Evolutionary conservation across 2,329 filamentous ascomycete species (phyloP).

Genomic region (Apiospora arundinis): DNA sequence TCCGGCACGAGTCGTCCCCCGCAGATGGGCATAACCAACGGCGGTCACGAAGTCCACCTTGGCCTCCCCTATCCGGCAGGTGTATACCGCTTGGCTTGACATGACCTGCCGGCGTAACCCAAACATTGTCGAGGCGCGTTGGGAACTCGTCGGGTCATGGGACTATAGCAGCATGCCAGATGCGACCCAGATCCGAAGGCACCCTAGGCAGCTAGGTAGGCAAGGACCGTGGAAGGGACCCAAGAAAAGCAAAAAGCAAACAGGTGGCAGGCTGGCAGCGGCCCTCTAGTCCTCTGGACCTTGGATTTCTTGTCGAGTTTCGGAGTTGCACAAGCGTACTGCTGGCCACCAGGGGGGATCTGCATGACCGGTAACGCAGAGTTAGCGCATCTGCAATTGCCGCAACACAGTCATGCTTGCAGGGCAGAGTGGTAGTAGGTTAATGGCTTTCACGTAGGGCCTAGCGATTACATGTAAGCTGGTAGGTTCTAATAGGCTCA

Average conservation of each 20-base stretch:
- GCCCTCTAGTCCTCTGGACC: neutral
- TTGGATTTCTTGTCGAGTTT: neutral
- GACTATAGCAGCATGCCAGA: neutral
- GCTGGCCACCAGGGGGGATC: neutral
- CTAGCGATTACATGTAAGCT: constrained; percentile 4
- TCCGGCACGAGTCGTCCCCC: constrained; percentile 13
- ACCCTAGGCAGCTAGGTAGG: too few species aligned
- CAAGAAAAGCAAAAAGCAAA: neutral
- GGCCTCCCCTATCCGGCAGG: constrained; percentile 15
- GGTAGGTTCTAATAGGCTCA: constrained; percentile 18
- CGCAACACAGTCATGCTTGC: constrained; percentile 10
- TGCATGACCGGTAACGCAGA: constrained; percentile 19
- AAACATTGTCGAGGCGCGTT: neutral
- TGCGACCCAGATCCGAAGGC: neutral
- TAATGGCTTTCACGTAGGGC: neutral
- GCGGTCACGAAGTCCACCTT: constrained; percentile 16
- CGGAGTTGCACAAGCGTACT: constrained; percentile 1
- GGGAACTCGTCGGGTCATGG: neutral
- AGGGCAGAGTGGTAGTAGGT: too few species aligned
- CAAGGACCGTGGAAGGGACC: neutral
- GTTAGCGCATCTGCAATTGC: constrained; percentile 18
- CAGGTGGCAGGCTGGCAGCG: neutral
- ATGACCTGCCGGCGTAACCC: constrained; percentile 14
- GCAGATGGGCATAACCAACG: constrained; percentile 1
- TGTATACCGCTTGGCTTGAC: constrained; percentile 5